Evolutionary conservation across 805 yeast genomes (phyloP), one percentile per base, ranked within the genome.

Genomic region (Tanozyma kutaoensis): DNA sequence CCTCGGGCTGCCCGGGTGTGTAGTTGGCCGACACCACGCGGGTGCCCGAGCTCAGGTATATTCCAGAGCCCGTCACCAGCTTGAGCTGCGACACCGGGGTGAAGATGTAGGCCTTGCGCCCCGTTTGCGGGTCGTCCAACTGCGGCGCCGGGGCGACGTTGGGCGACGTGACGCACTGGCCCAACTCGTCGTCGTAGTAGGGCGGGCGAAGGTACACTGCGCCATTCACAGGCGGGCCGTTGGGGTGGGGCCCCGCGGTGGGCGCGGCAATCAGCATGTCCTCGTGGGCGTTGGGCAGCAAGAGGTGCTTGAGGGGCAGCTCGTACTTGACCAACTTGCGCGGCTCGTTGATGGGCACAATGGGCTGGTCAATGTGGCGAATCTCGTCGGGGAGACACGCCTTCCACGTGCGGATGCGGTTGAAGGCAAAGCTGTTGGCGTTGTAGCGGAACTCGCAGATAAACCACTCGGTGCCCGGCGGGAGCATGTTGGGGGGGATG

Each of bases 351-450:
- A 88, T 64, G 6, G 88, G 85, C 21, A 71, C 70, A 14, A 79
- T 72, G 19, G 80, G 78, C 31, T 57, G 62, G 43, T 86, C 96
- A 42, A 81, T 88, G 29, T 63, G 60, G 42, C 97, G 72, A 25
- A 88, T 79, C 51, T 88, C 97, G 52, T 91, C 97, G 0, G 98
- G 98, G 38, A 91, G 65, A 60, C 97, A 91, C 5, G 96, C 96
- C 52, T 84, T 88, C 98, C 98, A 91, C 3, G 98, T 88, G 46
- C 97, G 70, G 43, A 91, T 91, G 47, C 88, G 79, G 54, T 88
- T 91, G 63, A 91, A 91, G 16, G 76, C 76, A 50, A 82, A 81
- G 42, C 82, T 94, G 29, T 71, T 66, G 48, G 88, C 96, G 47
- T 88, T 88, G 55, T 86, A 91, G 44, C 98, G 74, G 50, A 72